Percentiles rank a stretch among this genome's conserved stretches.
Evolutionary conservation across 257 asterid genomes (phyloP).

Genomic region (Lantana camara): DNA sequence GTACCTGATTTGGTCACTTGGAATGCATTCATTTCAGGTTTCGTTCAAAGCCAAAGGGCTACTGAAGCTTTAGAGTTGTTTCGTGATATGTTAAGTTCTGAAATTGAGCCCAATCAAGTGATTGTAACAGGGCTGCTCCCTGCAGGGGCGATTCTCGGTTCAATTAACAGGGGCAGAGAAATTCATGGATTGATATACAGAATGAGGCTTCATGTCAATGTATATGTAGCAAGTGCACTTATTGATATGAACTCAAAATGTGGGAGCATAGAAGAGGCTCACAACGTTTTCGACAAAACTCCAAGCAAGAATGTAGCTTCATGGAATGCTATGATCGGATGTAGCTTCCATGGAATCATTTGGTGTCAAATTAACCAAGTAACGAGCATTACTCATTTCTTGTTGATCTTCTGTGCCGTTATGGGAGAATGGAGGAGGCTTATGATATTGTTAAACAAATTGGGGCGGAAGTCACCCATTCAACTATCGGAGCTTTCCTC

Average conservation of each 20-base stretch:
- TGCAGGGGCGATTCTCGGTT: constrained; percentile 50
- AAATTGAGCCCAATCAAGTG: constrained; percentile 60
- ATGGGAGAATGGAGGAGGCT: constrained; percentile 62
- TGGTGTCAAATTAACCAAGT: constrained; percentile 39
- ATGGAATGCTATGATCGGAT: constrained; percentile 72
- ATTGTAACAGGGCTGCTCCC: constrained; percentile 59
- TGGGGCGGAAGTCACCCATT: constrained; percentile 40
- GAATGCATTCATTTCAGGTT: constrained; percentile 69
- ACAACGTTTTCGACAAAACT: constrained; percentile 36
- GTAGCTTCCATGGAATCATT: constrained; percentile 44
- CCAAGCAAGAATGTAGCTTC: constrained; percentile 48
- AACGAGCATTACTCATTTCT: constrained; percentile 55
- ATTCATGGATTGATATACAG: constrained; percentile 56
- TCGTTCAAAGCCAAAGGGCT: constrained; percentile 47
- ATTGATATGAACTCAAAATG: constrained; percentile 70
- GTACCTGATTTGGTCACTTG: constrained; percentile 61
- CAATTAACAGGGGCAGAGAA: constrained; percentile 45
- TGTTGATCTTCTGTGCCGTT: constrained; percentile 59
- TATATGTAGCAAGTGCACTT: constrained; percentile 61
- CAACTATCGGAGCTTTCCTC: constrained; percentile 56
- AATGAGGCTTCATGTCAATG: constrained; percentile 42
- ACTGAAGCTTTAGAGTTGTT: constrained; percentile 47
- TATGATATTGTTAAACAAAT: constrained; percentile 36
- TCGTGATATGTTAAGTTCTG: constrained; percentile 44
- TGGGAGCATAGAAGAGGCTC: constrained; percentile 48